Percentiles rank a stretch among this genome's conserved stretches.
These are phyloP conservation scores for Podosphaera aphanis DNA, from an alignment of 2,329 filamentous ascomycete species.

Conservation along the genomic window DNA sequence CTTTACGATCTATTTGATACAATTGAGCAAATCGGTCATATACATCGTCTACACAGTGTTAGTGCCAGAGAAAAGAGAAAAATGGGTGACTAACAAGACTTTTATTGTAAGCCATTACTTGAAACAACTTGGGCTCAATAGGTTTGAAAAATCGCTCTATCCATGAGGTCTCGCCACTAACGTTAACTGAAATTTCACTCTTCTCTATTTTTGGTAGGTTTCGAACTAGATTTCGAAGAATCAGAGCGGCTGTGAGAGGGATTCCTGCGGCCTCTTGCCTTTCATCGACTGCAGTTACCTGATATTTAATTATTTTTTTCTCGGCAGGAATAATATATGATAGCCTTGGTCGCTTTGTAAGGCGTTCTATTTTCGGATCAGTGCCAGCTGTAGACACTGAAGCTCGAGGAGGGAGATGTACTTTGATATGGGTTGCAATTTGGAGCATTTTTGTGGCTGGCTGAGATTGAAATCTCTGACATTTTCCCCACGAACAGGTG, in stretches of 20 bases:
- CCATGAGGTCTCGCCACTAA: constrained; percentile 31
- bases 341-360: constrained; percentile 11
- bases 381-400: constrained; percentile 1
- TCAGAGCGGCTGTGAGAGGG: constrained; percentile 53
- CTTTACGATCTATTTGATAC: constrained; percentile 1
- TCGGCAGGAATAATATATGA: constrained; percentile 20
- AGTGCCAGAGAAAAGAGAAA: background rate
- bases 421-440: constrained; percentile 15
- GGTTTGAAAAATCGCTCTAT: constrained; percentile 46
- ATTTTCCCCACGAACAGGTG: constrained; percentile 44
- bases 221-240: constrained; percentile 55
- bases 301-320: constrained; percentile 28
- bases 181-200: constrained; percentile 28
- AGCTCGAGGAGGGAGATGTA: constrained; percentile 11
- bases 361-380: constrained; percentile 4
- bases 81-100: constrained; percentile 24
- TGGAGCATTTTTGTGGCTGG: constrained; percentile 11
- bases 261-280: constrained; percentile 47
- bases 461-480: constrained; percentile 29
- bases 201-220: constrained; percentile 38
- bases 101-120: constrained; percentile 46
- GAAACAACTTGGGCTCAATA: constrained; percentile 38
- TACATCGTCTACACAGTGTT: background rate
- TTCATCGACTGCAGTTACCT: constrained; percentile 32
- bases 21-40: constrained; percentile 2